A percentile compares a stretch with the other conserved stretches of the same genome.
Evolutionary conservation across 768 basidiomycete species (phyloP).

Genomic region (Trametes elegans): DNA sequence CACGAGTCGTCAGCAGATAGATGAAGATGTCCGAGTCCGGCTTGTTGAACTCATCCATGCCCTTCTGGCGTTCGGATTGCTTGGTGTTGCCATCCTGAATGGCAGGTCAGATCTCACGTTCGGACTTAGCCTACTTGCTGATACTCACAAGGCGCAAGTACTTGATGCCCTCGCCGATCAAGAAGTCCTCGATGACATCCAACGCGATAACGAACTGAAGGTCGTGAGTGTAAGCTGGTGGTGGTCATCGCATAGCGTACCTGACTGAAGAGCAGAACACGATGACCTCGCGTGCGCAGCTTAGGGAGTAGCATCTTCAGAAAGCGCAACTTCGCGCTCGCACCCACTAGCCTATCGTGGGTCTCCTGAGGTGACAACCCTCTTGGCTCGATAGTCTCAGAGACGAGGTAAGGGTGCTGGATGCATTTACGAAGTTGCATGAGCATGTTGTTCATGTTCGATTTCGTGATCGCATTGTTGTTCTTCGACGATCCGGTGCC

Average conservation of each 20-base stretch:
- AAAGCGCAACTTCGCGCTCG: constrained; percentile 81
- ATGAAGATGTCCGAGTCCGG: constrained; percentile 86
- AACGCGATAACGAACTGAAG: constrained; percentile 83
- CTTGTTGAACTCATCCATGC: constrained; percentile 93
- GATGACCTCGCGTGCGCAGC: constrained; percentile 80
- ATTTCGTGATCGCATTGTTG: constrained; percentile 38
- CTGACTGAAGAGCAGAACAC: constrained; percentile 90
- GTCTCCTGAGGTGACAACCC: constrained; percentile 54
- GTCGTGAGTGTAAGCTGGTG: not conserved
- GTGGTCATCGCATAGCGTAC: constrained; percentile 36
- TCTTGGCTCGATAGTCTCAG: constrained; percentile 73
- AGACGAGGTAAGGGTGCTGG: constrained; percentile 90
- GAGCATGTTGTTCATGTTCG: constrained; percentile 74
- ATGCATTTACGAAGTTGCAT: constrained; percentile 90
- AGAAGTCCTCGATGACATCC: constrained; percentile 86
- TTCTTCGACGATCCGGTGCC: constrained; percentile 33
- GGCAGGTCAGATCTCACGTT: not conserved
- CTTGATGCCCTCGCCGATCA: constrained; percentile 75
- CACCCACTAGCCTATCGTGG: constrained; percentile 79
- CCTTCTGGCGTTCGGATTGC: constrained; percentile 82
- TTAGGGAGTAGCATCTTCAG: constrained; percentile 78
- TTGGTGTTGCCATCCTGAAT: constrained; percentile 86
- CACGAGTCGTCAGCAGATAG: constrained; percentile 88
- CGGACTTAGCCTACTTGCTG: no score
- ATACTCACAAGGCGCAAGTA: constrained; percentile 69